Base-by-base conservation (phyloP, 2,329 filamentous ascomycete genomes). In the Stemphylium vesicarium region DNA sequence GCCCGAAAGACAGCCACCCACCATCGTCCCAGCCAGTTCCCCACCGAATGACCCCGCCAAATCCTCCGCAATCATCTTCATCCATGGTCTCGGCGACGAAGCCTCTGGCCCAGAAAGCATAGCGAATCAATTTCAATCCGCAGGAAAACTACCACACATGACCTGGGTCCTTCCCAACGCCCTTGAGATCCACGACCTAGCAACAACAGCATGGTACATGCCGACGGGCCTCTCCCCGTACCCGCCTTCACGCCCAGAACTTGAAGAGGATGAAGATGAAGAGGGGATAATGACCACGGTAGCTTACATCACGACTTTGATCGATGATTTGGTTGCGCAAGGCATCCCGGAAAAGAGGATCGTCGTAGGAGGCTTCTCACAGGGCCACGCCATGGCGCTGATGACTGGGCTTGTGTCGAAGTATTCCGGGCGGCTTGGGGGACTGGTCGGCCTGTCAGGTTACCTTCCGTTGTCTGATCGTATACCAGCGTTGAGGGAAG, bases 161-260 rank as follows among this genome's bases (percentile, higher is more conserved):
- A 72, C 75, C 42, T 83, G 81, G 81, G 69, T 82, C 36, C 75
- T 84, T 24, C 81, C 82, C 12, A 82, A 80, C 50, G 81, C 81
- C 2, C 71, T 75, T 37, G 73, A 79, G 35, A 78, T 82, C 61
- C 76, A 72, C 51, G 79, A 82, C 40, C 71, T 79, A 13, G 76
- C 75, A 59, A 68, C 76, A 20, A 79, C 75, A 54, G 81, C 79
- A 16, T 83, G 79, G 81, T 82, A 76, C 67, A 72, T 69, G 16
- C 80, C 76, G 1, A 77, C 73, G 12, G 60, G 58, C 15, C 73
- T 79, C 59, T 72, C 66, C n/a, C 75, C 76, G 36, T 77, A 75
- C 47, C 75, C 73, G 39, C 67, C 73, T 9, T 72, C 71, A 8
- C 69, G 78, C 9, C 77, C 77, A 7, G 77, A 80, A 47, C 71